These are phyloP conservation scores for Talaromyces ruber DNA, from an alignment of 495 filamentous ascomycete species.

Conservation along the genomic window DNA sequence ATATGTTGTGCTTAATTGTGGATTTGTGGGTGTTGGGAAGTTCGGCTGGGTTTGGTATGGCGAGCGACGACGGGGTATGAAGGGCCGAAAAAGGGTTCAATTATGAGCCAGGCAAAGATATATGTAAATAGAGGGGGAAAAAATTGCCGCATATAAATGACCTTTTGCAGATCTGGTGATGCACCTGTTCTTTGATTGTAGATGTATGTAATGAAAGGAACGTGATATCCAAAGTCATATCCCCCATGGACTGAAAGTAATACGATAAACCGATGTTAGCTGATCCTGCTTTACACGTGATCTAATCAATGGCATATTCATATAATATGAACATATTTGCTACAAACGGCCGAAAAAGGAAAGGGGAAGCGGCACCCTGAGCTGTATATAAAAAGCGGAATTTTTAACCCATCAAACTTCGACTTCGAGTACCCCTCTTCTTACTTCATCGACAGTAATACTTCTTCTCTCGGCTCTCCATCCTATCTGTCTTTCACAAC, in stretches of 20 bases:
- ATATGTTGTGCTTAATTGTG: constrained; percentile 4
- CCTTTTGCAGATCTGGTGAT: background rate
- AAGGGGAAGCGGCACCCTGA: background rate
- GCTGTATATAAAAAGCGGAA: background rate
- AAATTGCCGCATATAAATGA: background rate
- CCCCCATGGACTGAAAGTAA: background rate
- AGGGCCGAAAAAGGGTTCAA: background rate
- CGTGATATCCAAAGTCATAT: background rate
- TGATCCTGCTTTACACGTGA: too few species aligned
- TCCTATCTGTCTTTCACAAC: too few species aligned
- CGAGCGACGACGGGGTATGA: background rate
- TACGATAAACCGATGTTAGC: background rate
- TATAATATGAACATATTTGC: too few species aligned
- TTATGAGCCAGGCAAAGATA: background rate
- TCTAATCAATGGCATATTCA: too few species aligned
- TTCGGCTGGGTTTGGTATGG: background rate
- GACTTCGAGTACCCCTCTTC: background rate
- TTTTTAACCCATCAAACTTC: background rate
- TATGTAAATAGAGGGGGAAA: background rate
- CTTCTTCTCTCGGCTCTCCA: too few species aligned
- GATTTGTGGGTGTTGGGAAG: constrained; percentile 3
- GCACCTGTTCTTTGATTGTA: background rate
- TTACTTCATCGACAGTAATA: too few species aligned
- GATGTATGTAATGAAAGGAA: background rate
- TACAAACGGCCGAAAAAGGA: background rate